Base-by-base conservation (phyloP, 345 rosid species). In the Arabis alpina region DNA sequence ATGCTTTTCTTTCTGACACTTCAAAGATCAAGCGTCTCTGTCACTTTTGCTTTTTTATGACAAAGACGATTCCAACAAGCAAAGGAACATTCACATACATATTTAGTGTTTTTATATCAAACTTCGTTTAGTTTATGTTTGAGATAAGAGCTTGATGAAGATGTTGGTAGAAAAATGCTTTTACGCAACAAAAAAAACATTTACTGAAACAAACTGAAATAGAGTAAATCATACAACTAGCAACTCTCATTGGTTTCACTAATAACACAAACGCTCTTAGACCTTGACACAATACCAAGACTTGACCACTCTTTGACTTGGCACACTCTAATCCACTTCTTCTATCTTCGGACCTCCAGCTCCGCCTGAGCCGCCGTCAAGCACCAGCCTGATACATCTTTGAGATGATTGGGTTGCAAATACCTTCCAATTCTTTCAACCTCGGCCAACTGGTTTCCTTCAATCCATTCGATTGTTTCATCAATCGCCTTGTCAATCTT, bases 261-360 rank as follows among this genome's bases (percentile, higher is more conserved):
- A 54, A 10, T 34, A 37, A n/a, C 2, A 48, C 13, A 24, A 11
- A 36, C 55, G 64, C 66, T 50, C 40, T n/a, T 12, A 19, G 5
- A 47, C 10, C 14, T 36, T 42, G 16, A 13, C 47, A 57, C 5
- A 5, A 36, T 24, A 52, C 72, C 16, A 59, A 61, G 37, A 6
- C 6, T 6, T 8, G 15, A 10, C 42, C 49, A 74, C 61, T 41
- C 11, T 49, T 23, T 12, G 5, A 47, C 37, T 44, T 24, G 24
- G 10, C 10, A 60, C 32, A 11, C 27, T 62, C 56, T 62, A 83
- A 24, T 81, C 87, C 24, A 83, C 84, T 49, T 83, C 87, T 61
- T 83, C 87, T 12, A 83, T 81, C 82, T 80, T 81, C 0, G 84
- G 87, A 42, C 87, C 81, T 49, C 80, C 74, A 37, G 72, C 76